Conservation (phyloP, 345 rosid genomes). For the Eucalyptus shirleyi region DNA sequence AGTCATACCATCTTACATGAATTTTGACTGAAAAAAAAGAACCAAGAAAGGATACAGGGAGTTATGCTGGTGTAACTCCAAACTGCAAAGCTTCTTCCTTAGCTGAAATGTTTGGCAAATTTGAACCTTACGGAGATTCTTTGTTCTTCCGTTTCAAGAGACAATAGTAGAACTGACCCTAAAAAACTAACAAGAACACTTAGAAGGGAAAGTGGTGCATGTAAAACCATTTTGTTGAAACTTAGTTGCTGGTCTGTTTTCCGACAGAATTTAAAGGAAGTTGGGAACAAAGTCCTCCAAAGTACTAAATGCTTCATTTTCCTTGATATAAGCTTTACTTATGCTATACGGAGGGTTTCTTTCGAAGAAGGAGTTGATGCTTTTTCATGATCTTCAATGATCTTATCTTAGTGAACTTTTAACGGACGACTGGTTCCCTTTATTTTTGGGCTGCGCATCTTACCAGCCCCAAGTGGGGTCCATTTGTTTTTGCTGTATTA, state of each 20-base stretch:
- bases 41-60: neutral
- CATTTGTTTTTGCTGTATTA: conserved; percentile 9
- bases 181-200: neutral
- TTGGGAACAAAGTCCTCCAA: neutral
- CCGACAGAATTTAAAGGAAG: neutral
- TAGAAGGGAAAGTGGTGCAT: neutral
- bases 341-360: neutral
- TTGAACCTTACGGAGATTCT: neutral
- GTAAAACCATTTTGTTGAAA: neutral
- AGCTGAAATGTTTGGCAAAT: neutral
- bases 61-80: neutral
- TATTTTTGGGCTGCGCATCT: conserved; percentile 64
- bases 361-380: neutral
- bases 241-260: neutral
- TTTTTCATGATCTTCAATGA: neutral
- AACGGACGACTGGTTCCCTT: conserved; percentile 50
- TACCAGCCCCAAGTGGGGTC: conserved; percentile 49
- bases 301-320: neutral
- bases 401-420: neutral
- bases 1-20: neutral
- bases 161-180: neutral
- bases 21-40: neutral
- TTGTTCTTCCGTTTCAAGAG: neutral
- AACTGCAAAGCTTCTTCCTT: neutral
- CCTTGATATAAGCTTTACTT: neutral